Percentiles rank a stretch among this genome's conserved stretches.
These are phyloP conservation scores for Aegilops umbellulata DNA, from an alignment of 176 grass and related monocot genomes.

Conservation along the genomic window DNA sequence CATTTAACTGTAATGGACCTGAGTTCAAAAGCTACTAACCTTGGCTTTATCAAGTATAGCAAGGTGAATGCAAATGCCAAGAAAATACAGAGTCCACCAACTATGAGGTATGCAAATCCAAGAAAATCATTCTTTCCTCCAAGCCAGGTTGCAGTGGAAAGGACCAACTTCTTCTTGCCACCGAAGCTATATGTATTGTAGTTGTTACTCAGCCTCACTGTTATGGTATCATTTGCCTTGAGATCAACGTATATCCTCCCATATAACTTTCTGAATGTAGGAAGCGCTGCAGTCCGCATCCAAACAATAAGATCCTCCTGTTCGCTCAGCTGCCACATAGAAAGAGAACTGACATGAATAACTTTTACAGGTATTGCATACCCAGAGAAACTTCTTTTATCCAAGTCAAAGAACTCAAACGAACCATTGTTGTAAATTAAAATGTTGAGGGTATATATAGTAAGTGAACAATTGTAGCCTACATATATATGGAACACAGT, in stretches of 20 bases:
- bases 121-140: constrained; percentile 88
- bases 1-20: background rate
- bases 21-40: constrained; percentile 43
- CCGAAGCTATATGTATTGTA: constrained; percentile 86
- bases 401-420: constrained; percentile 10
- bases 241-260: constrained; percentile 76
- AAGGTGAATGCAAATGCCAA: constrained; percentile 67
- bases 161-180: constrained; percentile 85
- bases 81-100: constrained; percentile 82
- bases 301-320: constrained; percentile 94
- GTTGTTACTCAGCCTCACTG: constrained; percentile 64
- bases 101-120: constrained; percentile 70
- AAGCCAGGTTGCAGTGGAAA: constrained; percentile 90
- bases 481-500: constrained; percentile 9
- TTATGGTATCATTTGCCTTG: constrained; percentile 75
- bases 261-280: constrained; percentile 90
- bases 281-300: constrained; percentile 92
- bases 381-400: constrained; percentile 10
- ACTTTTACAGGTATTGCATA: background rate
- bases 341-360: constrained; percentile 26
- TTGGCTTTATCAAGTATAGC: constrained; percentile 80
- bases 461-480: background rate
- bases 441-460: background rate
- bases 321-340: constrained; percentile 52
- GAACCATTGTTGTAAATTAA: background rate